Conservation (phyloP, 495 filamentous ascomycete genomes). For the Neurospora sp. region DNA sequence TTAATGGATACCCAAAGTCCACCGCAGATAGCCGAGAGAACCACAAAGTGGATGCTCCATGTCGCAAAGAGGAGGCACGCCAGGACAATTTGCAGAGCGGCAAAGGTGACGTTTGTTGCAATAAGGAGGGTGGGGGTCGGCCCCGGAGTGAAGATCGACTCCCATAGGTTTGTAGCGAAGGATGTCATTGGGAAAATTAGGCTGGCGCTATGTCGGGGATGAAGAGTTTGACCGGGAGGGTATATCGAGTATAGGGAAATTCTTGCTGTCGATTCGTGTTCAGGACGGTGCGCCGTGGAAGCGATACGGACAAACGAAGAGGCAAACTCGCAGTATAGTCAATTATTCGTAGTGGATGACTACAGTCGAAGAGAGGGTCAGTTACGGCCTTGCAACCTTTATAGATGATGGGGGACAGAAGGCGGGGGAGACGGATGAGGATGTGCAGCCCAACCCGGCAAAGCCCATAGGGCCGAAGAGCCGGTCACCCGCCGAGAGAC, state of each 20-base stretch:
- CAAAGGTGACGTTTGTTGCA: constrained; percentile 86
- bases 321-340: background rate
- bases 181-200: constrained; percentile 50
- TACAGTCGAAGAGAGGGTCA: background rate
- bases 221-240: background rate
- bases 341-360: background rate
- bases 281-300: background rate
- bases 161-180: constrained; percentile 77
- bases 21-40: constrained; percentile 65
- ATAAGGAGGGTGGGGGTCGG: constrained; percentile 78
- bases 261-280: background rate
- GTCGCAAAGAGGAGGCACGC: constrained; percentile 68
- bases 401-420: background rate
- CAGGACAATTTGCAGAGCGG: constrained; percentile 70
- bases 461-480: background rate
- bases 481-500: background rate
- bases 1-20: constrained; percentile 90
- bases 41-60: constrained; percentile 76
- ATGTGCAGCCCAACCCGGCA: background rate
- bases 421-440: background rate
- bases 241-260: background rate
- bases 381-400: background rate
- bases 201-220: background rate
- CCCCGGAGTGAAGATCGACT: constrained; percentile 84
- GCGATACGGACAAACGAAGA: background rate